These are phyloP conservation scores for Gaertneriomyces semiglobifer DNA, from an alignment of 192 early-diverging fungal species.

Conservation along the genomic window DNA sequence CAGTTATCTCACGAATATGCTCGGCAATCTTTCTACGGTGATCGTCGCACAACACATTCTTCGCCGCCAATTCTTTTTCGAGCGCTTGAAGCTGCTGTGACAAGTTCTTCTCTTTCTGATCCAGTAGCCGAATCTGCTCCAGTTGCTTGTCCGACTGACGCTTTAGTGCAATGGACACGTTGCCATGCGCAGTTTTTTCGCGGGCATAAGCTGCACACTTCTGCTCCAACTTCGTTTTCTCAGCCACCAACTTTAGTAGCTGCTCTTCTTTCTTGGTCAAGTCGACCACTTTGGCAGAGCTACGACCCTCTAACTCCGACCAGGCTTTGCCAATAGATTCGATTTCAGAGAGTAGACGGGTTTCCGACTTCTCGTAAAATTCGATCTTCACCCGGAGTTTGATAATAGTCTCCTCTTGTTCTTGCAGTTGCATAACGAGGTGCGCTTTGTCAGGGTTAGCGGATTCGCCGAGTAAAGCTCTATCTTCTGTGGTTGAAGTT, in stretches of 20 bases:
- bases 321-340: conserved; percentile 66
- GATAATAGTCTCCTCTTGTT: conserved; percentile 48
- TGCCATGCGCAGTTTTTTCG: conserved; percentile 62
- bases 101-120: conserved; percentile 74
- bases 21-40: conserved; percentile 58
- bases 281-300: conserved; percentile 72
- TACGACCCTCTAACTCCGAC: conserved; percentile 80
- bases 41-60: conserved; percentile 44
- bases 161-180: conserved; percentile 66
- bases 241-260: conserved; percentile 70
- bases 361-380: conserved; percentile 53
- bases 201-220: conserved; percentile 73
- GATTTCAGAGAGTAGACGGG: conserved; percentile 58
- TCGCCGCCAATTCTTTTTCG: conserved; percentile 63
- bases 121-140: conserved; percentile 74
- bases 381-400: conserved; percentile 55
- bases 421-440: conserved; percentile 8
- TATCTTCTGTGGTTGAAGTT: too few species aligned
- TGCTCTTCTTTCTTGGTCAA: conserved; percentile 75
- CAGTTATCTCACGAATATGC: conserved; percentile 53
- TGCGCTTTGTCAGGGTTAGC: not conserved
- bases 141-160: conserved; percentile 77
- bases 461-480: too few species aligned
- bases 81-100: conserved; percentile 60
- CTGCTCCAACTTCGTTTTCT: conserved; percentile 81